phyloP scores from a whole-genome alignment of 192 early-diverging fungal species.

The Thamnidium elegans region DNA sequence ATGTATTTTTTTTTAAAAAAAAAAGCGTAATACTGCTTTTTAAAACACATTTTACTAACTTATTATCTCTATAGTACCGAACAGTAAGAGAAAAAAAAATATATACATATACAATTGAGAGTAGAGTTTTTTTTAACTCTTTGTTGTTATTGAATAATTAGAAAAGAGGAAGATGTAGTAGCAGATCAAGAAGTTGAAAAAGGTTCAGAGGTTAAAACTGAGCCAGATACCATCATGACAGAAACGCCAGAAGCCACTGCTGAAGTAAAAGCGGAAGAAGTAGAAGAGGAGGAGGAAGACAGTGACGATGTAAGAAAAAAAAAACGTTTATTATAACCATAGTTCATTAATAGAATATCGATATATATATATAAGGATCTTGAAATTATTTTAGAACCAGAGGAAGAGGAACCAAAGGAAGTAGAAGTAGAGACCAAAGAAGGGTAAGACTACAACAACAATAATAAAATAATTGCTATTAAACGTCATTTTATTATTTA shows the following conservation, averaged over 20 bases:
- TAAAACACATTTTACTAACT: not conserved
- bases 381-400: constrained; percentile 69
- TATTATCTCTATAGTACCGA: not conserved
- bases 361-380: constrained; percentile 50
- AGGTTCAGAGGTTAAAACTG: constrained; percentile 11
- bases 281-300: constrained; percentile 54
- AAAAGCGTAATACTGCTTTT: not conserved
- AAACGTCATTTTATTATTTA: not conserved
- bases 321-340: constrained; percentile 6
- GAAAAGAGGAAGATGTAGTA: constrained; percentile 16
- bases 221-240: not conserved
- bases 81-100: too few species aligned
- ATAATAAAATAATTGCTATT: not conserved
- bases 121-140: too few species aligned
- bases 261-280: constrained; percentile 30
- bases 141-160: not conserved
- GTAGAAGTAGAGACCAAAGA: constrained; percentile 8
- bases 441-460: not conserved
- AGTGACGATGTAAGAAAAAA: constrained; percentile 57
- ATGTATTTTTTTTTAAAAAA: not conserved
- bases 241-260: not conserved
- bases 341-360: not conserved
- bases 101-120: too few species aligned
- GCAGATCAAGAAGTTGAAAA: constrained; percentile 5
- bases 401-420: constrained; percentile 42